A percentile compares a stretch with the other conserved stretches of the same genome.
phyloP scores from a whole-genome alignment of 108 stramenopile species.

The Fistulifera solaris region DNA sequence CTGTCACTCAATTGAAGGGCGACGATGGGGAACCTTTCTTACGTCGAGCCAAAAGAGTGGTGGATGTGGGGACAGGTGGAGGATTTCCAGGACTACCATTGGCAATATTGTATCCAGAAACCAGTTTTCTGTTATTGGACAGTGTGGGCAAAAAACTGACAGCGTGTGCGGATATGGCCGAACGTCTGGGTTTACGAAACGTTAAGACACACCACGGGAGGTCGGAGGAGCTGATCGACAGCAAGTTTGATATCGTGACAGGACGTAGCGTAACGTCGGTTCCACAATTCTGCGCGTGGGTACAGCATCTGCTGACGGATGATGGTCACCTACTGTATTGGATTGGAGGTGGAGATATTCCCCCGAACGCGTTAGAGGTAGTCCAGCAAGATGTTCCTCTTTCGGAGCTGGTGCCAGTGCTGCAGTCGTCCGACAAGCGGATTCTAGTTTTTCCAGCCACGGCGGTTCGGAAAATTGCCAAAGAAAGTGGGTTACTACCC shows the following conservation, averaged over 20 bases:
- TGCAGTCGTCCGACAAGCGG: conserved; percentile 58
- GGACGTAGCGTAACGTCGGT: conserved; percentile 74
- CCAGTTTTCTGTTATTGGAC: conserved; percentile 70
- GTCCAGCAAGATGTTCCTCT: conserved; percentile 28
- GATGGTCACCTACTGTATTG: conserved; percentile 62
- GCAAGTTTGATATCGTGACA: conserved; percentile 47
- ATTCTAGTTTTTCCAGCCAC: conserved; percentile 41
- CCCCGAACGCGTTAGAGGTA: conserved; percentile 31
- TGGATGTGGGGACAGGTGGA: conserved; percentile 77
- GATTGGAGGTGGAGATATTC: conserved; percentile 65
- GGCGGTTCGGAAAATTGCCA: conserved; percentile 39
- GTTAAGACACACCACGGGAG: conserved; percentile 66
- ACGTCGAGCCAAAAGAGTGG: conserved; percentile 17
- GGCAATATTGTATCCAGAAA: conserved; percentile 61
- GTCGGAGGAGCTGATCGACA: conserved; percentile 32
- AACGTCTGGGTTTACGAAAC: conserved; percentile 28
- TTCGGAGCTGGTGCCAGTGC: conserved; percentile 28
- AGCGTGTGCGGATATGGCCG: conserved; percentile 69
- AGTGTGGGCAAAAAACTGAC: conserved; percentile 71
- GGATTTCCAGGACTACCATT: conserved; percentile 89
- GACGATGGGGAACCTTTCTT: background rate
- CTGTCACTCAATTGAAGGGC: conserved; percentile 13
- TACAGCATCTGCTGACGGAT: conserved; percentile 41
- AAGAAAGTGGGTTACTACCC: conserved; percentile 38
- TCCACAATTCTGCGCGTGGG: conserved; percentile 69